phyloP scores from a whole-genome alignment of 441 rosid species.

The Omphalea diandra region DNA sequence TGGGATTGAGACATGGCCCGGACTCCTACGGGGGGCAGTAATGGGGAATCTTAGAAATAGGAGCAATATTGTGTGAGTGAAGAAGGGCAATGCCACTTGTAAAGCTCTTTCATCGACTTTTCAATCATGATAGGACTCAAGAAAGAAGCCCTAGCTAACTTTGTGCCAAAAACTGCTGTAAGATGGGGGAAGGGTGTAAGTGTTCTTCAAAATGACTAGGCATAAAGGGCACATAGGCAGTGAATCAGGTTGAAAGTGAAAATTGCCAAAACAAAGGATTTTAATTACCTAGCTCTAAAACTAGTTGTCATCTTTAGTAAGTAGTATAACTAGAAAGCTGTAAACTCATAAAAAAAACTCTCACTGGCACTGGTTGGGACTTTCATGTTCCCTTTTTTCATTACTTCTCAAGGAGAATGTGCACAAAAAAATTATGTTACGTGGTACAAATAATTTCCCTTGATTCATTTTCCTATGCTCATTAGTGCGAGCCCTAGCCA shows the following conservation, averaged over 20 bases:
- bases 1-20: no score
- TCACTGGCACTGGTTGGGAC: neutral
- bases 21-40: neutral
- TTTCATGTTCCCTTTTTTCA: neutral
- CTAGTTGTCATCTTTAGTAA: no score
- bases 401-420: neutral
- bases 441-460: neutral
- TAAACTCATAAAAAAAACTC: no score
- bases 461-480: neutral
- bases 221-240: neutral
- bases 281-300: no score
- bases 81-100: constrained; percentile 21
- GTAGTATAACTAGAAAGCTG: no score
- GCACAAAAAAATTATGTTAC: neutral
- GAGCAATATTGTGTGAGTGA: constrained; percentile 17
- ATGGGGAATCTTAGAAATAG: constrained; percentile 20
- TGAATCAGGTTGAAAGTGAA: neutral
- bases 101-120: constrained; percentile 18
- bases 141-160: constrained; percentile 3
- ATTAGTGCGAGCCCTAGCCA: neutral
- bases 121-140: constrained; percentile 11
- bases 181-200: neutral
- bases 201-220: neutral
- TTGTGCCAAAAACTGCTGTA: neutral
- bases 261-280: no score